phyloP scores from a whole-genome alignment of 192 early-diverging fungal species.

The Entomortierella beljakovae region DNA sequence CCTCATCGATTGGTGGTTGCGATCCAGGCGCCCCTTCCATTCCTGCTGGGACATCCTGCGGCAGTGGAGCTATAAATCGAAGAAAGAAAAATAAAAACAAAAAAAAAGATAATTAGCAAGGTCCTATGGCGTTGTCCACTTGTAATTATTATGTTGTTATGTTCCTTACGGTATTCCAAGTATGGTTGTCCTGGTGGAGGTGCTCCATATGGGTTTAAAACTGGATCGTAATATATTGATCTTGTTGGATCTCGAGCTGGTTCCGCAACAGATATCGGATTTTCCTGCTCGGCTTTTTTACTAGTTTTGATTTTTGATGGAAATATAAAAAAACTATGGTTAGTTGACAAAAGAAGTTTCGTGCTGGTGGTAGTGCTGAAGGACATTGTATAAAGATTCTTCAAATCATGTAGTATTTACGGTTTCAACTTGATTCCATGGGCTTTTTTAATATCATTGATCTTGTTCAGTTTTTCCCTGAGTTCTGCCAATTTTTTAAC shows the following conservation, averaged over 20 bases:
- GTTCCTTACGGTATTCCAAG: constrained; percentile 45
- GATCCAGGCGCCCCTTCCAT: constrained; percentile 8
- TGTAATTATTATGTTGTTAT: neutral
- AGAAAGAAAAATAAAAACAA: too few relatives aligned
- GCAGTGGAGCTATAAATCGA: constrained; percentile 19
- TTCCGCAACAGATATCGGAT: constrained; percentile 32
- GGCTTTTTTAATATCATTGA: constrained; percentile 44
- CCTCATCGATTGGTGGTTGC: constrained; percentile 10
- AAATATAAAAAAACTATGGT: neutral
- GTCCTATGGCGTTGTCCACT: neutral
- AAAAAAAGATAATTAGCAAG: too few relatives aligned
- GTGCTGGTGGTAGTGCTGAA: neutral
- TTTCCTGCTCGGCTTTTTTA: constrained; percentile 28
- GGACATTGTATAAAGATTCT: neutral
- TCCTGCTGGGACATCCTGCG: constrained; percentile 8
- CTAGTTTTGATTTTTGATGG: too few relatives aligned
- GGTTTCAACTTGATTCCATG: constrained; percentile 51
- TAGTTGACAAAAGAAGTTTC: neutral
- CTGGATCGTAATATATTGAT: constrained; percentile 50
- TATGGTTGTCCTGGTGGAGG: constrained; percentile 52
- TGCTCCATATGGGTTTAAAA: constrained; percentile 50
- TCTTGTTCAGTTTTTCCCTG: constrained; percentile 35
- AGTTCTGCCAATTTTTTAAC: constrained; percentile 36
- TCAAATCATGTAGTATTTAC: neutral
- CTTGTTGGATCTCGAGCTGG: constrained; percentile 40